phyloP scores from a whole-genome alignment of 208 protist genomes.

The Acanthamoeba healyi region DNA sequence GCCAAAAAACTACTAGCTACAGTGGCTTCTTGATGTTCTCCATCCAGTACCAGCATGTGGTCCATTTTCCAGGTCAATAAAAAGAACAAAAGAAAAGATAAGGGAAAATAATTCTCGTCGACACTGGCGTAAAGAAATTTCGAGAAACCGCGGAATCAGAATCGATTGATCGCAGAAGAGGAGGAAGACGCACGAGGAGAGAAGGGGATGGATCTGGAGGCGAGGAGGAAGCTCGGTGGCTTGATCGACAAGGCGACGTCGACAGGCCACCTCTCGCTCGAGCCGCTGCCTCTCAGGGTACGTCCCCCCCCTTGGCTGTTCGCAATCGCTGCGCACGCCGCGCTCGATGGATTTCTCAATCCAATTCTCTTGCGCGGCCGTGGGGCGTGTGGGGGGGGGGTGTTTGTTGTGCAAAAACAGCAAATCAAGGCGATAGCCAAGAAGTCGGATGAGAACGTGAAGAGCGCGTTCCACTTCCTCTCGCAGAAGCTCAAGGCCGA shows the following conservation, averaged over 20 bases:
- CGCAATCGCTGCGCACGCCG: not conserved
- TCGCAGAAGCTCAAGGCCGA: constrained; percentile 17
- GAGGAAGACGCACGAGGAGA: too few relatives aligned
- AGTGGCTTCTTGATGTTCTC: too few relatives aligned
- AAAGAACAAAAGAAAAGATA: too few relatives aligned
- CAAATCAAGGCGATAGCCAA: constrained; percentile 42
- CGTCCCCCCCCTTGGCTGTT: not conserved
- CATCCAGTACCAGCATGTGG: too few relatives aligned
- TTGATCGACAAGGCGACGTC: constrained; percentile 3
- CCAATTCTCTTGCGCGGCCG: too few relatives aligned
- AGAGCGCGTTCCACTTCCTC: constrained; percentile 17
- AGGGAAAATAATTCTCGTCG: too few relatives aligned
- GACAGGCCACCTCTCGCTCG: not conserved
- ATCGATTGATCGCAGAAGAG: too few relatives aligned
- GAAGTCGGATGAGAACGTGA: constrained; percentile 41
- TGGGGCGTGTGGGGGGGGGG: too few relatives aligned
- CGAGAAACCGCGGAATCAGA: too few relatives aligned
- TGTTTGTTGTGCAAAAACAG: not conserved
- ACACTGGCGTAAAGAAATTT: too few relatives aligned
- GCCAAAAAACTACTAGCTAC: too few relatives aligned
- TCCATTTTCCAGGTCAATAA: too few relatives aligned
- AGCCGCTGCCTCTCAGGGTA: not conserved
- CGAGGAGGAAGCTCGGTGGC: not conserved
- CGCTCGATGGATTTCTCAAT: not conserved
- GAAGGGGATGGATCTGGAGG: not conserved